phyloP scores from a whole-genome alignment of 768 basidiomycete species.

The Kwoniella newhampshirensis region DNA sequence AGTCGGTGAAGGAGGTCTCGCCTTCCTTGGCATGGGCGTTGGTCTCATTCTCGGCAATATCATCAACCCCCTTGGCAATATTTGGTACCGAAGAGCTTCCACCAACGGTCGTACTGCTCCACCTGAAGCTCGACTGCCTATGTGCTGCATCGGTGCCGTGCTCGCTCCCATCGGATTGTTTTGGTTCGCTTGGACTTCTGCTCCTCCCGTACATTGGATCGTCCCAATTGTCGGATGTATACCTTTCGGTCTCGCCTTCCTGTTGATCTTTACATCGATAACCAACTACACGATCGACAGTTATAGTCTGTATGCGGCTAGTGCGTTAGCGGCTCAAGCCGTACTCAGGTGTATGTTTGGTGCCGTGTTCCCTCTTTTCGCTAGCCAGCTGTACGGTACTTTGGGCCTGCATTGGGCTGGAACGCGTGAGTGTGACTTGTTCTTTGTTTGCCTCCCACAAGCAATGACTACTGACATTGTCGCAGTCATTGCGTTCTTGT shows the following conservation, averaged over 20 bases:
- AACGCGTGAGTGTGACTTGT: conserved; percentile 8
- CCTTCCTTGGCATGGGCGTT: conserved; percentile 66
- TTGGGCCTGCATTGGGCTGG: conserved; percentile 33
- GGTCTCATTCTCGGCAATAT: conserved; percentile 61
- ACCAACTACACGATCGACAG: conserved; percentile 69
- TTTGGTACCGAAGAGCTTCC: conserved; percentile 60
- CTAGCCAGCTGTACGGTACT: conserved; percentile 28
- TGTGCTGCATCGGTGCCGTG: conserved; percentile 61
- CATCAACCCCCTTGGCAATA: conserved; percentile 61
- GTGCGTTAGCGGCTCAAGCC: conserved; percentile 66
- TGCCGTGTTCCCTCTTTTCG: conserved; percentile 61
- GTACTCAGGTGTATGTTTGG: conserved; percentile 65
- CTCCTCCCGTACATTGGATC: conserved; percentile 60
- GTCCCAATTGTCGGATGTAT: conserved; percentile 65
- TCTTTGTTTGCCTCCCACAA: not conserved
- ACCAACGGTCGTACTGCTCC: conserved; percentile 52
- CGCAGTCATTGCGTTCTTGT: conserved; percentile 24
- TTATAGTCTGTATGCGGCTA: conserved; percentile 64
- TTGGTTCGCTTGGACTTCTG: conserved; percentile 61
- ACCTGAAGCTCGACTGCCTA: conserved; percentile 68
- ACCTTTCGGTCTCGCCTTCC: conserved; percentile 66
- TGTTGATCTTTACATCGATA: conserved; percentile 62
- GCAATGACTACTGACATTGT: not conserved
- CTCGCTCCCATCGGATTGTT: conserved; percentile 60
- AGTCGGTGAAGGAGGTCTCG: conserved; percentile 62